phyloP scores from a whole-genome alignment of 345 rosid species.

The Hypericum perforatum region DNA sequence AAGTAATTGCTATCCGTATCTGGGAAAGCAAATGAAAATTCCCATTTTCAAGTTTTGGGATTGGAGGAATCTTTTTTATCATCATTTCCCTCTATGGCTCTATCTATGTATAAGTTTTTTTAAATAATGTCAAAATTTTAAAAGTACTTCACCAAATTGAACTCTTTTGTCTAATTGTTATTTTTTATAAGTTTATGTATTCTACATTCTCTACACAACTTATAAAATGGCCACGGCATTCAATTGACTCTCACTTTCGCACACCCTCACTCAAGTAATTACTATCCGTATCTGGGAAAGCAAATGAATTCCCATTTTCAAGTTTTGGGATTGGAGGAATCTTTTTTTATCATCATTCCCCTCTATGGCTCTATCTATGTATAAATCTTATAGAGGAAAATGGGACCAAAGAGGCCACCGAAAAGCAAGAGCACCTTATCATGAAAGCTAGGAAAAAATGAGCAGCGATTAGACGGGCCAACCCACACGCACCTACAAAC shows the following conservation, averaged over 20 bases:
- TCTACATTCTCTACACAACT: too few relatives aligned
- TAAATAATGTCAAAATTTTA: too few relatives aligned
- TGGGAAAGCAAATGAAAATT: neutral
- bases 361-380: neutral
- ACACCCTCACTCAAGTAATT: too few relatives aligned
- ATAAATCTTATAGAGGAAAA: neutral
- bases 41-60: neutral
- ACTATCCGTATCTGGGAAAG: neutral
- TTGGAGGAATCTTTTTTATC: constrained; percentile 1
- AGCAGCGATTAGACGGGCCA: constrained; percentile 3
- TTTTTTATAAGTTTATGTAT: too few relatives aligned
- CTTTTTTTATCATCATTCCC: neutral
- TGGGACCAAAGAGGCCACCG: neutral
- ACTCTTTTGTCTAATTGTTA: too few relatives aligned
- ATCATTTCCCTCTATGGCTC: neutral
- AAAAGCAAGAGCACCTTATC: neutral
- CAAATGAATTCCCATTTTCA: neutral
- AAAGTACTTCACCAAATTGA: too few relatives aligned
- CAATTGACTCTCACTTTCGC: too few relatives aligned
- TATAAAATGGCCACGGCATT: too few relatives aligned
- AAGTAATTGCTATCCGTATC: neutral
- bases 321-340: constrained; percentile 4
- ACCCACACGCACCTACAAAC: constrained; percentile 2
- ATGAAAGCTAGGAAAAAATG: neutral
- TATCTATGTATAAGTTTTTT: neutral